Conservation (phyloP, 1,284 basidiomycete genomes). For the Cutaneotrichosporon arboriforme region DNA sequence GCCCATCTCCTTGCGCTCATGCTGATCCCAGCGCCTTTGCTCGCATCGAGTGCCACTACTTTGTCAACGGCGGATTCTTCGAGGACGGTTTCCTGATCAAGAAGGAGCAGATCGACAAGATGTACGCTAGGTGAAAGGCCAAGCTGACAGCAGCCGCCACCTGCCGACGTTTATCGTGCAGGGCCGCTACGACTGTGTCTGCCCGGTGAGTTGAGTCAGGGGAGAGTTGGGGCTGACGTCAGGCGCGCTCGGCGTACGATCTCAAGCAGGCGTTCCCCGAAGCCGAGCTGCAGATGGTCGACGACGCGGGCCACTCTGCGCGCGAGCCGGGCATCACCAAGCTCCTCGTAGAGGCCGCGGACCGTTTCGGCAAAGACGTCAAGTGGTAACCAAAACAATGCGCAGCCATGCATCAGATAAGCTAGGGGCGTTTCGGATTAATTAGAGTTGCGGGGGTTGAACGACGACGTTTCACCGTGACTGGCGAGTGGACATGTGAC, state of each 20-base stretch:
- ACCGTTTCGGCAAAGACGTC: constrained; percentile 11
- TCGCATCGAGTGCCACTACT: constrained; percentile 88
- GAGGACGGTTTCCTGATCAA: constrained; percentile 80
- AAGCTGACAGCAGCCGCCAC: constrained; percentile 58
- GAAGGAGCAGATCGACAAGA: constrained; percentile 79
- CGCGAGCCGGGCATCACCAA: constrained; percentile 70
- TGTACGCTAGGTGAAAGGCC: constrained; percentile 53
- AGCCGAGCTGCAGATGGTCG: constrained; percentile 64
- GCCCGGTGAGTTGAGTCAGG: constrained; percentile 43
- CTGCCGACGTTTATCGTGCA: constrained; percentile 80
- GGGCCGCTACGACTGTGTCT: constrained; percentile 57
- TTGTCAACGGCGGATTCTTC: constrained; percentile 83
- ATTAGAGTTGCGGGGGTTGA: no score
- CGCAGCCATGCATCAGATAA: no score
- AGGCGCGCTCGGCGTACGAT: constrained; percentile 54
- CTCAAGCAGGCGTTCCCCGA: constrained; percentile 82
- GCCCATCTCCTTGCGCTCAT: no score
- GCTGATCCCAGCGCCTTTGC: constrained; percentile 65
- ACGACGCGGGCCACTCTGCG: constrained; percentile 87
- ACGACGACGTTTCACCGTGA: no score
- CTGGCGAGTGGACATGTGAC: no score
- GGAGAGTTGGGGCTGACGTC: neutral
- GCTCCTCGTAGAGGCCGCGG: constrained; percentile 51
- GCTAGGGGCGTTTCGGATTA: no score
- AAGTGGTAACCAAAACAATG: constrained; percentile 9